These are phyloP conservation scores for Cetradonia linearis DNA, from an alignment of 495 filamentous ascomycete genomes.

Conservation along the genomic window DNA sequence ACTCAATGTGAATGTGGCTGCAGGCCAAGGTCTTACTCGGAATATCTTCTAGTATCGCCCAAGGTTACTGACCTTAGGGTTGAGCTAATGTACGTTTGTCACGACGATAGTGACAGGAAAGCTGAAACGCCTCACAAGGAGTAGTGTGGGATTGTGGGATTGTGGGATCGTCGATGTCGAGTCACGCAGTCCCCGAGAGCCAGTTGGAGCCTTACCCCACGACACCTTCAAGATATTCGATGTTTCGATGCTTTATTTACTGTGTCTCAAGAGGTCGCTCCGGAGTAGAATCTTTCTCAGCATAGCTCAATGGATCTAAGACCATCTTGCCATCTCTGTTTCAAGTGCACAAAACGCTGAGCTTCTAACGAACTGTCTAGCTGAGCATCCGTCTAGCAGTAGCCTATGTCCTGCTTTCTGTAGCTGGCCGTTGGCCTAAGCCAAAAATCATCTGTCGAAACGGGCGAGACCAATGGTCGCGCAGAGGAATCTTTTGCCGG, in stretches of 20 bases:
- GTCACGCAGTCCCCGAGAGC: not conserved
- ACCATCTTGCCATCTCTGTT: not conserved
- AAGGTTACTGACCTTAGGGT: not conserved
- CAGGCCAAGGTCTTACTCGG: not conserved
- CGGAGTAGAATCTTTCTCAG: not conserved
- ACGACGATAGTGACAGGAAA: slow-evolving; percentile 6
- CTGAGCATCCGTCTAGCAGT: not conserved
- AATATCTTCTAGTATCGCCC: not conserved
- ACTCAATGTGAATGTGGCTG: not conserved
- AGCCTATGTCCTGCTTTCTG: not conserved
- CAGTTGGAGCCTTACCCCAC: not conserved
- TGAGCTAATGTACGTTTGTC: slow-evolving; percentile 12
- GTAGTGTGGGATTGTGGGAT: not conserved
- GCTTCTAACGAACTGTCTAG: not conserved
- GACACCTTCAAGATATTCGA: not conserved
- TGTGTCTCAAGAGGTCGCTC: not conserved
- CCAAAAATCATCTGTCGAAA: not conserved
- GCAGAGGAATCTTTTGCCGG: slow-evolving; percentile 1
- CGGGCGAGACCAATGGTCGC: not conserved
- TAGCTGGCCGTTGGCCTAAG: slow-evolving; percentile 1
- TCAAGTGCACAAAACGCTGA: not conserved
- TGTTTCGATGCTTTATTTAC: not conserved
- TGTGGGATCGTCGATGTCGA: not conserved
- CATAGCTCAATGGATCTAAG: no score
- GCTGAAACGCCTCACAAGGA: not conserved